Percentiles rank a stretch among this genome's conserved stretches.
Evolutionary conservation across 2,329 filamentous ascomycete genomes (phyloP).

Genomic region (Didymella sp.): DNA sequence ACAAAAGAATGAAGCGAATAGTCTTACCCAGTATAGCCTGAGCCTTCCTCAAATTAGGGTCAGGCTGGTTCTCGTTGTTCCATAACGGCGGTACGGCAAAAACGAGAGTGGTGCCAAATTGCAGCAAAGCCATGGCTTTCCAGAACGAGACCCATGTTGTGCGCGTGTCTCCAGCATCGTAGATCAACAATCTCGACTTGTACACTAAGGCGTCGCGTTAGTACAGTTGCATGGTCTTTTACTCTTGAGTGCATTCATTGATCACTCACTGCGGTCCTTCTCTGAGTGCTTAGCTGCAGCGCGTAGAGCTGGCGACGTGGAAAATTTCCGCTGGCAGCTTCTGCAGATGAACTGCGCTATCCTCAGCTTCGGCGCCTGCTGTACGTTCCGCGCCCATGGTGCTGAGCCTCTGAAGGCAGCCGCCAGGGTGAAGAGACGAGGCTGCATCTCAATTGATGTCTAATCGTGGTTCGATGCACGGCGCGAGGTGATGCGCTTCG

Average conservation of each 20-base stretch:
- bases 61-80: slow-evolving; percentile 44
- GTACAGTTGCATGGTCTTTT: no score
- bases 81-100: slow-evolving; percentile 45
- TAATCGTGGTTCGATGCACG: not conserved
- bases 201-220: slow-evolving; percentile 24
- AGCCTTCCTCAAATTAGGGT: slow-evolving; percentile 35
- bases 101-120: slow-evolving; percentile 43
- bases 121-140: slow-evolving; percentile 46
- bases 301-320: slow-evolving; percentile 34
- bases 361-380: slow-evolving; percentile 7
- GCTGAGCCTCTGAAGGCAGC: slow-evolving; percentile 30
- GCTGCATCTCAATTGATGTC: slow-evolving; percentile 36
- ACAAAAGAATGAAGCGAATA: not conserved
- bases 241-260: not conserved
- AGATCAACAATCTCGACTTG: slow-evolving; percentile 42
- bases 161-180: slow-evolving; percentile 48
- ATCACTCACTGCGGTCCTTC: slow-evolving; percentile 34
- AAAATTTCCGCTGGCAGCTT: slow-evolving; percentile 43
- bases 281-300: slow-evolving; percentile 28
- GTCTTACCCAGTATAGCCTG: slow-evolving; percentile 43
- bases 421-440: slow-evolving; percentile 30
- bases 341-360: slow-evolving; percentile 34
- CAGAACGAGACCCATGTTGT: slow-evolving; percentile 47
- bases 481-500: slow-evolving; percentile 27
- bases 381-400: slow-evolving; percentile 10